phyloP scores from a whole-genome alignment of 768 basidiomycete species.

The Agaricus subrufescens region DNA sequence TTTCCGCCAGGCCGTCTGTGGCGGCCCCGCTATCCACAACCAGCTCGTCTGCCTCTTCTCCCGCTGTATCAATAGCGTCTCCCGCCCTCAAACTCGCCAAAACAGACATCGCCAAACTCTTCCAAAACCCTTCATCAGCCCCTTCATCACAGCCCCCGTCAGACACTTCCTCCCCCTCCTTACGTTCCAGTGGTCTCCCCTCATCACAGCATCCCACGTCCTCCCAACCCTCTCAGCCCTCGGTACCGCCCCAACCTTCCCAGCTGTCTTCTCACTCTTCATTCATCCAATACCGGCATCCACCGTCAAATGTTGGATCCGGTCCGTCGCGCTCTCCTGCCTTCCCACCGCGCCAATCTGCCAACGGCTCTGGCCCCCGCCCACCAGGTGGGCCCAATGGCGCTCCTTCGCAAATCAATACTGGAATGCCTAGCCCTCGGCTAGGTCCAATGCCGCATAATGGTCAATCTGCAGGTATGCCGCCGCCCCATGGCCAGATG shows the following conservation, averaged over 20 bases:
- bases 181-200: constrained; percentile 49
- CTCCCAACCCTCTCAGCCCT: constrained; percentile 26
- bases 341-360: constrained; percentile 49
- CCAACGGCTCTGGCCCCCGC: constrained; percentile 56
- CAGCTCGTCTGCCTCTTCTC: constrained; percentile 32
- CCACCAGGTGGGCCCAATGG: constrained; percentile 56
- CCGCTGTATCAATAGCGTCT: constrained; percentile 28
- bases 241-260: constrained; percentile 38
- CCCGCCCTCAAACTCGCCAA: constrained; percentile 35
- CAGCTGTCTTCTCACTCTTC: constrained; percentile 42
- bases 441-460: constrained; percentile 56
- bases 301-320: constrained; percentile 39
- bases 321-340: constrained; percentile 63
- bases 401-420: constrained; percentile 33
- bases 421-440: constrained; percentile 64
- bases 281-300: constrained; percentile 43
- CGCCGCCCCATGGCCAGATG: constrained; percentile 36
- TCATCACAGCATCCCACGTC: constrained; percentile 23
- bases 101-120: constrained; percentile 57
- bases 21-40: constrained; percentile 21
- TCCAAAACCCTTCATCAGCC: constrained; percentile 53
- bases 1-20: constrained; percentile 35
- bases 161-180: constrained; percentile 55
- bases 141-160: constrained; percentile 47
- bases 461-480: constrained; percentile 48